Evolutionary conservation across 257 asterid species (phyloP), one percentile per base, ranked within the genome.

Genomic region (Lycium ferocissimum): DNA sequence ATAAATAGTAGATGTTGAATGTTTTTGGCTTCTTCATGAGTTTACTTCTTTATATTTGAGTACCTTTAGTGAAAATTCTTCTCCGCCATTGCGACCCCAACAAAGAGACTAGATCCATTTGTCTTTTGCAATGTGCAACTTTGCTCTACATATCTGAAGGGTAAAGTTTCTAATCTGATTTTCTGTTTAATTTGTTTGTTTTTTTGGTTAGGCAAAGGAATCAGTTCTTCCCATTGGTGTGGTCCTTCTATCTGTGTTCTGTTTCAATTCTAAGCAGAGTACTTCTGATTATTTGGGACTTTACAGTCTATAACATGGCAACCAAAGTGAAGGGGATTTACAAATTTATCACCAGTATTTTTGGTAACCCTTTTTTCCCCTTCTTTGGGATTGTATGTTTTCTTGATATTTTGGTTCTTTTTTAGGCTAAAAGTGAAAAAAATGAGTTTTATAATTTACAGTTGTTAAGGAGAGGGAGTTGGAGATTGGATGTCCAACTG

Each of bases 251-350:
- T 57, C 86, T 85, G 51, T 87, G 69, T 83, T 83, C 38, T 66
- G 61, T 82, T 79, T 85, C 85, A 84, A 51, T 70, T 73, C 86
- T 81, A 20, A 69, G 85, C 84, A 81, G 58, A 84, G 81, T 69
- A 43, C 81, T 76, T n/a, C 66, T 87, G 83, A 43, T 4, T 22
- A 47, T 47, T 49, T 7, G 70, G 83, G 65, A 75, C 83, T 83
- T 12, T 84, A 75, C 69, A 53, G 51, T 75, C 56, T 82, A 79
- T 22, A 18, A 10, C 40, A 92, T 90, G 92, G 94, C 91, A 81
- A 89, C 96, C 22, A 87, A 89, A 84, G 93, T 95, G 93, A 95
- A 94, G 87, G 98, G 97, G 75, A 85, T 94, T 78, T 94, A 84
- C 88, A 95, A 93, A 85, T 93, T 88, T 71, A 89, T 95, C n/a